Evolutionary conservation across 2,329 filamentous ascomycete species (phyloP).

Genomic region (Aspergillus japonicus): DNA sequence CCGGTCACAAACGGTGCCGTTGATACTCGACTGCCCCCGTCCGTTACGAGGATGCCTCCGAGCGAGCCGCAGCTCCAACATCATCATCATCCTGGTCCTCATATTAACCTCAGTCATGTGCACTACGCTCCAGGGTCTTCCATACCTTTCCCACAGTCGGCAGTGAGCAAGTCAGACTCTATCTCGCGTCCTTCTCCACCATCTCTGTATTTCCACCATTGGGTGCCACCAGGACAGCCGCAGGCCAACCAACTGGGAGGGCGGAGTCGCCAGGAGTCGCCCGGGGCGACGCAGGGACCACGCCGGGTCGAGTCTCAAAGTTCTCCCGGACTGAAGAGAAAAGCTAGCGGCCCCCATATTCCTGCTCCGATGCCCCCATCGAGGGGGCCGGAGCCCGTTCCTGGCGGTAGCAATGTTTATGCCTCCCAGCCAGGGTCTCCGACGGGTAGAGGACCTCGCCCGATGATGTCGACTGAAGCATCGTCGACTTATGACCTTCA

Average conservation of each 20-base stretch:
- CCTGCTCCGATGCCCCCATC: constrained; percentile 52
- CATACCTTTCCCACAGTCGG: constrained; percentile 52
- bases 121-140: constrained; percentile 33
- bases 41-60: constrained; percentile 40
- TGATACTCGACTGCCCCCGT: constrained; percentile 13
- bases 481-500: constrained; percentile 6
- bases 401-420: neutral
- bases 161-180: constrained; percentile 54
- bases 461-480: constrained; percentile 6
- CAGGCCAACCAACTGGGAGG: constrained; percentile 73
- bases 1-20: constrained; percentile 19
- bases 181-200: constrained; percentile 65
- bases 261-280: constrained; percentile 59
- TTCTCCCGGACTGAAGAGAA: constrained; percentile 77
- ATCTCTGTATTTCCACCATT: constrained; percentile 87
- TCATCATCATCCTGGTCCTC: constrained; percentile 25
- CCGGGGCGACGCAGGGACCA: constrained; percentile 46
- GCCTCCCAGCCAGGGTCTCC: constrained; percentile 22
- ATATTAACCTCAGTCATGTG: constrained; percentile 25
- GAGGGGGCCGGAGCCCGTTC: constrained; percentile 42
- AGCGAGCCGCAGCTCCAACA: constrained; percentile 42
- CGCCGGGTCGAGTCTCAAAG: constrained; percentile 63
- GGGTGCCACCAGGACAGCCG: constrained; percentile 74
- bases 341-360: constrained; percentile 60
- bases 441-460: constrained; percentile 29